Evolutionary conservation across 2,329 filamentous ascomycete species (phyloP).

Genomic region (Arachnomyces sp.): DNA sequence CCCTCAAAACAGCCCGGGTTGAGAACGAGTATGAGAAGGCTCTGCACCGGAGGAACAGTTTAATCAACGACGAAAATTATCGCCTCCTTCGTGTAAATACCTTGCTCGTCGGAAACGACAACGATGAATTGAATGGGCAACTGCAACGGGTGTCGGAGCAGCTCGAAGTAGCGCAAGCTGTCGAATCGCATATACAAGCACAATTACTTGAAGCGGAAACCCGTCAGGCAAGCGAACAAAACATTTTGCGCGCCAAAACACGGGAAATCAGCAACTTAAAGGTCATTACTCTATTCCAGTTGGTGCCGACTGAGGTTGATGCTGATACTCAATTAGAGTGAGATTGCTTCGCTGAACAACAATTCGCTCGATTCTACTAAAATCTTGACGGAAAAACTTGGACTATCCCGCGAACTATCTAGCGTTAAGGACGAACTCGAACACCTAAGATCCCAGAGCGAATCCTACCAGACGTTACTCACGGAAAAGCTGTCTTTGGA

Average conservation of each 20-base stretch:
- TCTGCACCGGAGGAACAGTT: conserved; percentile 56
- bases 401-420: conserved; percentile 53
- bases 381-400: conserved; percentile 58
- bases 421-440: conserved; percentile 55
- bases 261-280: conserved; percentile 51
- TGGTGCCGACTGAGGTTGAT: not conserved
- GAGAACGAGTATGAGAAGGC: conserved; percentile 64
- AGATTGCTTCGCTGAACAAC: conserved; percentile 61
- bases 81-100: conserved; percentile 63
- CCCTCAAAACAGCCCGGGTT: conserved; percentile 48
- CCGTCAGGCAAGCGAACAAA: conserved; percentile 31
- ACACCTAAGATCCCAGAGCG: conserved; percentile 51
- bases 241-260: conserved; percentile 38
- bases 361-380: conserved; percentile 64
- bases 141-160: conserved; percentile 51
- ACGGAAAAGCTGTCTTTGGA: conserved; percentile 74
- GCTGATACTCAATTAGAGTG: conserved; percentile 22
- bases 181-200: conserved; percentile 32
- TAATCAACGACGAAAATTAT: conserved; percentile 67
- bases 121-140: conserved; percentile 58
- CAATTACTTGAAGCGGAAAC: conserved; percentile 44
- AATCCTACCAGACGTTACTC: conserved; percentile 59
- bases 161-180: conserved; percentile 44
- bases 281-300: conserved; percentile 29
- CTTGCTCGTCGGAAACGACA: conserved; percentile 68